phyloP scores from a whole-genome alignment of 2,329 filamentous ascomycete species.

The Aspergillus amoenus region DNA sequence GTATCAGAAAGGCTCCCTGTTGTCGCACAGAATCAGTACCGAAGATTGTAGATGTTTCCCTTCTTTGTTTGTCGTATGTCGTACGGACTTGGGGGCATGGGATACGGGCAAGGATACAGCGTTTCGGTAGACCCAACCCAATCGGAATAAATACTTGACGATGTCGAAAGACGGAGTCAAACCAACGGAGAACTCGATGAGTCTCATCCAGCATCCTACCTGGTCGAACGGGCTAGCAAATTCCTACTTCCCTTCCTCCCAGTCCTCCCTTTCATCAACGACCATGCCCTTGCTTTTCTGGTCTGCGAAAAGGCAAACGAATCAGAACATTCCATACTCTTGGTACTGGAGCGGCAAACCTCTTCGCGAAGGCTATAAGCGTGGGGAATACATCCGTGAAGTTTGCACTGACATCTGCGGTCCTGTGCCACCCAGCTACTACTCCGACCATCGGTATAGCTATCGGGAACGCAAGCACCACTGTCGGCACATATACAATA shows the following conservation, averaged over 20 bases:
- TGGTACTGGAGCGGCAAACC: conserved; percentile 28
- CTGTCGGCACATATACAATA: background rate
- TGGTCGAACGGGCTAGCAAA: background rate
- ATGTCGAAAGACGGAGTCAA: background rate
- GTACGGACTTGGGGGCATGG: background rate
- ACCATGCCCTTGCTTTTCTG: conserved; percentile 10
- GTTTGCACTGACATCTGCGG: conserved; percentile 3
- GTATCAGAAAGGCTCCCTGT: background rate
- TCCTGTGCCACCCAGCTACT: background rate
- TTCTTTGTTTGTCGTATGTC: conserved; percentile 2
- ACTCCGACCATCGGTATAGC: background rate
- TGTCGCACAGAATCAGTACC: background rate
- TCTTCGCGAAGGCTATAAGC: conserved; percentile 15
- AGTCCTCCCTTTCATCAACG: too few species aligned
- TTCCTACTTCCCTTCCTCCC: background rate
- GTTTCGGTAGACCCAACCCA: background rate
- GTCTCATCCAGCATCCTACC: background rate
- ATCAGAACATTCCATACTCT: conserved; percentile 17
- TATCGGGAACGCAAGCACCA: background rate
- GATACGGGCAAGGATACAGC: background rate
- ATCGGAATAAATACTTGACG: conserved; percentile 4
- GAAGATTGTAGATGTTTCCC: conserved; percentile 5
- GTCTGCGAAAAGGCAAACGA: background rate
- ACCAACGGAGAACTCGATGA: background rate
- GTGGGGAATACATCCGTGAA: conserved; percentile 17